Percentiles rank a stretch among this genome's conserved stretches.
Evolutionary conservation across 176 grass and related monocot species (phyloP).

Genomic region (Cenchrus purpureus): DNA sequence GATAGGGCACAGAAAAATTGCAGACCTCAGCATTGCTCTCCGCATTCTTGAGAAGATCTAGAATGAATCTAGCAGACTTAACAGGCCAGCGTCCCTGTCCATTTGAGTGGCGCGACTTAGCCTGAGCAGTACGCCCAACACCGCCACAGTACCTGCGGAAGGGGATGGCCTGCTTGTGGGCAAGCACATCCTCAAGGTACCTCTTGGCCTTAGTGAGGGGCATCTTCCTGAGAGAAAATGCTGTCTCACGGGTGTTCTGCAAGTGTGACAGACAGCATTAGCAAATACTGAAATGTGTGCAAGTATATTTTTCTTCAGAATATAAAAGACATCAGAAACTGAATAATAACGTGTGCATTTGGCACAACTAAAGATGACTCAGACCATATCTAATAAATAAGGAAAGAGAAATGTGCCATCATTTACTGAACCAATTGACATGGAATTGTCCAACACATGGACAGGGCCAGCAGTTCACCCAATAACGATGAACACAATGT

Average conservation of each 20-base stretch:
- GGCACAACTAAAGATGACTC: neutral
- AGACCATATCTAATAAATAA: neutral
- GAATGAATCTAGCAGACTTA: conserved; percentile 83
- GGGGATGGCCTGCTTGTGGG: conserved; percentile 90
- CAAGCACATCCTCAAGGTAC: conserved; percentile 90
- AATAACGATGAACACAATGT: conserved; percentile 47
- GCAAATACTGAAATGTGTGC: neutral
- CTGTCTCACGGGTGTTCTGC: conserved; percentile 93
- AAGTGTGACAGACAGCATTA: neutral
- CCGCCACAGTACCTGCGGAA: conserved; percentile 77
- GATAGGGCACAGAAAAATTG: neutral
- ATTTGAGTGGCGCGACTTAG: conserved; percentile 73
- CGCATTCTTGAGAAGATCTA: conserved; percentile 87
- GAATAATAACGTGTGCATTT: neutral
- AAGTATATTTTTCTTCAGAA: neutral
- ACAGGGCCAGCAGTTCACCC: conserved; percentile 53
- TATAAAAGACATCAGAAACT: neutral
- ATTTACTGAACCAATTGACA: conserved; percentile 85
- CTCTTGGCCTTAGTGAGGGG: conserved; percentile 75
- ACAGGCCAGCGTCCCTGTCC: conserved; percentile 85
- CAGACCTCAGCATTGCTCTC: conserved; percentile 79
- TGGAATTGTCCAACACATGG: conserved; percentile 38
- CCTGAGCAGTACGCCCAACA: conserved; percentile 85
- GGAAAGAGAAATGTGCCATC: conserved; percentile 44
- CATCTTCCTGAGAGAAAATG: conserved; percentile 66